Base-by-base conservation (phyloP, 140 eudicot species). In the Oenanthe javanica region DNA sequence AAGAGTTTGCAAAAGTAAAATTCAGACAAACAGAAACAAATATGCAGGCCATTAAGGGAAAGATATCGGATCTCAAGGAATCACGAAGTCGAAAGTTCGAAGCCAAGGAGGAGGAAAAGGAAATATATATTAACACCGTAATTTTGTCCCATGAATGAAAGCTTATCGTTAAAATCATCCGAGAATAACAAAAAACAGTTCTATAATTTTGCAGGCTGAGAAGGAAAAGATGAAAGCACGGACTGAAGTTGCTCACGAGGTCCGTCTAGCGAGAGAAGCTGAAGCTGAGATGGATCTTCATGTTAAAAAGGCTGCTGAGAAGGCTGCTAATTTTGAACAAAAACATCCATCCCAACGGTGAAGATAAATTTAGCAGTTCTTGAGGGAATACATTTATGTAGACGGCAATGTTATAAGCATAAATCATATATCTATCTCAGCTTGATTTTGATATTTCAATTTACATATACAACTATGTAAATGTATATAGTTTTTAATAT, bases 21-120 rank as follows among this genome's bases (percentile, higher is more conserved):
- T 25, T 43, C 57, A 74, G n/a, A n/a, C 12, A 21, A 23, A n/a
- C 50, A 74, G 57, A 50, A 4, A 18, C 70, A 75, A 88, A 81
- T 40, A 92, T 92, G 97, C 97, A 90, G 89, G 83, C 96, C 61
- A 90, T 92, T 79, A 92, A 92, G 83, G 96, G 90, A 6, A 92
- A 92, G 76, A 46, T 87, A 84, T 79, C 78, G 15, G 93, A 89
- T 51, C 70, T 87, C 63, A 87, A 79, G 27, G 88, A 84, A 1
- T 90, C 89, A 83, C 87, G 91, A 52, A 86, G 89, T 50, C 91
- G 84, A 71, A 92, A 89, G 82, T 84, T 86, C 6, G 97, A 92
- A 85, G 91, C 93, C 18, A 90, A 77, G 80, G 89, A 84, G 38
- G 96, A 89, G 64, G 96, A 92, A 78, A 87, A 86, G 91, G 96